Evolutionary conservation across 345 rosid genomes (phyloP), one percentile per base, ranked within the genome.

Genomic region (Populus pruinosa): DNA sequence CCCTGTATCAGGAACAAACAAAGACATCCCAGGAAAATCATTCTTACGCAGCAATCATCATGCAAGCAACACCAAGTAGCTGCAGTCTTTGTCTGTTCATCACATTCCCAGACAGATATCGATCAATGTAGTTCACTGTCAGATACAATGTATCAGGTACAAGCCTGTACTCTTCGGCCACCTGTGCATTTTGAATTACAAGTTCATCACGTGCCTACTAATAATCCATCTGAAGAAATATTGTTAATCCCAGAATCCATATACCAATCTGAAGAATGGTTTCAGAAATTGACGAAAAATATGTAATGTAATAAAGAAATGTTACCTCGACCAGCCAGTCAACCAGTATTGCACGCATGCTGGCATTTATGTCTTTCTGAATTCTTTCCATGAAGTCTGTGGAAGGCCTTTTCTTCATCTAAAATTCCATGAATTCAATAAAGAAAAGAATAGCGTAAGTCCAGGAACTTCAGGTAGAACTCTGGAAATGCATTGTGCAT

Each of bases 301-400:
- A 33, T 63, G 47, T 18, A 63, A 43, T n/a, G 36, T 36, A 50
- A 23, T 27, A 43, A 3, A 63, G 36, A 70, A 69, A 80, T 20
- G 29, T 83, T 85, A 94, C 98, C 94, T 96, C 98, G 74, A 93
- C 93, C 67, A 96, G 98, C 99, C 99, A 96, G 85, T 96, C 99
- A 72, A 96, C 81, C 49, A 96, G 73, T 77, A 93, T 91, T 67
- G 93, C 88, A 1, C 99, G 92, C 98, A 93, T 96, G 85, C 87
- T 96, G 20, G 89, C 68, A 36, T 90, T 93, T 71, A 93, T 87
- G n/a, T 93, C 99, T 77, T 89, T 92, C 83, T 93, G 99, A 71
- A 89, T 75, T 70, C 62, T 86, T 75, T 92, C 99, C 94, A 93
- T 91, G 82, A 87, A 96, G 70, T 96, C 92, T 5, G 83, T 68